Evolutionary conservation across 306 rosid species (phyloP), one percentile per base, ranked within the genome.

Genomic region (Dryas octopetala): DNA sequence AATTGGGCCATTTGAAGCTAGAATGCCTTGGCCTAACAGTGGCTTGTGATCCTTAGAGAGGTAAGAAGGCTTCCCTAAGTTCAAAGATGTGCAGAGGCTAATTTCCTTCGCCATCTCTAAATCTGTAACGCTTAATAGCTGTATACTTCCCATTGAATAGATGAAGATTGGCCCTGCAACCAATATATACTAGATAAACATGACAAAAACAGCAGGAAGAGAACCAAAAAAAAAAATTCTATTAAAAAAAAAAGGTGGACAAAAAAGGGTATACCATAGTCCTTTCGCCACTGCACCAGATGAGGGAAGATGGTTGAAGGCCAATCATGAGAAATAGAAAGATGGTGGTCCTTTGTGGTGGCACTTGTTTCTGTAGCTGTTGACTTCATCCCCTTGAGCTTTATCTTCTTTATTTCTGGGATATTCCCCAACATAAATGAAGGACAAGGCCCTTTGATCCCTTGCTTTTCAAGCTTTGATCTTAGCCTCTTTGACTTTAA

Each of bases 361-460:
- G 66, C 9, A 38, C 9, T 16, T 17, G 19, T 48, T 57, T 13
- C 38, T 26, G 61, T 3, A 16, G 79, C 43, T 13, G 60, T 23
- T 9, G 68, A 68, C 23, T 73, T 72, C 55, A 23, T 70, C 38
- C 15, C 10, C 73, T 84, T 51, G 9, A 62, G 78, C 15, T 65
- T 74, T 79, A 88, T 73, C 8, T 48, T 76, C 70, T 83, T 88
- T 9, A 87, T 91, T 62, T 93, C 83, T 0, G 85, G 78, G 45
- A 91, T 74, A 62, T 89, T 91, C 9, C 97, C 98, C 15, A 85
- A 63, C 54, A 82, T 70, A 5, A 86, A 79, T 19, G 88, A 86
- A 66, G 90, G 84, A 4, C 82, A 66, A 76, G 96, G 96, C 0
- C 98, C 98, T 72, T 69, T 23, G 66, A 91, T 89, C 14, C 96